Evolutionary conservation across 371 early-diverging fungal species (phyloP).

Genomic region (Mycotypha africana): DNA sequence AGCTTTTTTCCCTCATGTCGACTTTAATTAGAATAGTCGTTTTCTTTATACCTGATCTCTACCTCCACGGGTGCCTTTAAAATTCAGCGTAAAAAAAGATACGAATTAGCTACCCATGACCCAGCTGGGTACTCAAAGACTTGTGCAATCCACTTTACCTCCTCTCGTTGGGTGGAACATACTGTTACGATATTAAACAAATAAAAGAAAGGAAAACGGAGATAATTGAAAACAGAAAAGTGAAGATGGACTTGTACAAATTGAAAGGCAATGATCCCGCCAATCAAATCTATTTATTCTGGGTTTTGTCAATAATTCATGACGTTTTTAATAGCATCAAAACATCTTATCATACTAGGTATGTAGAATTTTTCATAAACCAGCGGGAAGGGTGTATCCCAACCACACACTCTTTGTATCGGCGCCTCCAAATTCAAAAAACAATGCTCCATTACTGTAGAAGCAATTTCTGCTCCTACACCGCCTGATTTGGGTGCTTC

Average conservation of each 20-base stretch:
- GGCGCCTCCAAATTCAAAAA: constrained; percentile 85
- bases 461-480: constrained; percentile 93
- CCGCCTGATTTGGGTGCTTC: constrained; percentile 94
- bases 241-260: neutral
- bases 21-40: neutral
- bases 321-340: constrained; percentile 81
- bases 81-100: too few relatives aligned
- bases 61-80: constrained; percentile 54
- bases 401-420: constrained; percentile 81
- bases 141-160: too few relatives aligned
- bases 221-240: neutral
- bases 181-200: too few relatives aligned
- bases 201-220: neutral
- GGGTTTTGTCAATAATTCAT: constrained; percentile 67
- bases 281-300: too few relatives aligned
- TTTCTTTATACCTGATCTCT: constrained; percentile 45
- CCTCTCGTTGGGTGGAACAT: constrained; percentile 52
- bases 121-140: too few relatives aligned
- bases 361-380: constrained; percentile 93
- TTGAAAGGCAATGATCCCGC: too few relatives aligned
- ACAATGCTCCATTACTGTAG: constrained; percentile 86
- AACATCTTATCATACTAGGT: constrained; percentile 82
- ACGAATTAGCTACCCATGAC: too few relatives aligned
- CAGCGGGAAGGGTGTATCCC: constrained; percentile 96
- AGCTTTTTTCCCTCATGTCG: too few relatives aligned